These are phyloP conservation scores for Candida michaelii DNA, from an alignment of 805 yeast genomes.

Conservation along the genomic window DNA sequence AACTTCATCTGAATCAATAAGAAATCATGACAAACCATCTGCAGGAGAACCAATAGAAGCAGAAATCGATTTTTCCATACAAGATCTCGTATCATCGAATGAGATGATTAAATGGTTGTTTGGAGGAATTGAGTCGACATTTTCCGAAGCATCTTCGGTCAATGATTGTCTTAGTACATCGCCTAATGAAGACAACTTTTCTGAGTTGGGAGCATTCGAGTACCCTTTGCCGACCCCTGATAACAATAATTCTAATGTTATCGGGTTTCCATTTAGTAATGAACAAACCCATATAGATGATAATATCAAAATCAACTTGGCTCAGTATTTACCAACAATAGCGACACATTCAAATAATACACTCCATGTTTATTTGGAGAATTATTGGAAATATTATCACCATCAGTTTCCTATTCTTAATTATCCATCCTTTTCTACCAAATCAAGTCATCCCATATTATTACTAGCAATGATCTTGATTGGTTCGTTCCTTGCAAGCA, in stretches of 20 bases:
- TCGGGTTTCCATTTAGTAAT: constrained; percentile 14
- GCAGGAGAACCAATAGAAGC: background rate
- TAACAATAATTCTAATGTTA: background rate
- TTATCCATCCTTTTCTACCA: constrained; percentile 52
- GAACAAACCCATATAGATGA: constrained; percentile 11
- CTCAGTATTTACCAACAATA: constrained; percentile 12
- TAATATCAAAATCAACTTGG: constrained; percentile 8
- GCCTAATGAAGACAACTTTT: constrained; percentile 12
- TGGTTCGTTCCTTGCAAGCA: constrained; percentile 41
- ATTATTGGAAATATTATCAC: constrained; percentile 58
- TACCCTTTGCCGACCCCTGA: constrained; percentile 8
- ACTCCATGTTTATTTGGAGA: constrained; percentile 10
- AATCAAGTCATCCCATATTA: constrained; percentile 45
- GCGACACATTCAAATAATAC: constrained; percentile 6
- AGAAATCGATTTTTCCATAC: constrained; percentile 5
- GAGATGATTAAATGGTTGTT: constrained; percentile 17
- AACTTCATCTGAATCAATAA: background rate
- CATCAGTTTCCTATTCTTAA: constrained; percentile 58
- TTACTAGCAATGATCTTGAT: constrained; percentile 53
- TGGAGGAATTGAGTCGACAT: constrained; percentile 13
- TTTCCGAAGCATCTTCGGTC: constrained; percentile 1
- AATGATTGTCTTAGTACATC: constrained; percentile 6
- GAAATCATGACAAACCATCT: background rate
- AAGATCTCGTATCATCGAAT: constrained; percentile 11
- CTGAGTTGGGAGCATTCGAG: constrained; percentile 15